Evolutionary conservation across 768 basidiomycete genomes (phyloP).

Genomic region (Infundibulicybe gibba): DNA sequence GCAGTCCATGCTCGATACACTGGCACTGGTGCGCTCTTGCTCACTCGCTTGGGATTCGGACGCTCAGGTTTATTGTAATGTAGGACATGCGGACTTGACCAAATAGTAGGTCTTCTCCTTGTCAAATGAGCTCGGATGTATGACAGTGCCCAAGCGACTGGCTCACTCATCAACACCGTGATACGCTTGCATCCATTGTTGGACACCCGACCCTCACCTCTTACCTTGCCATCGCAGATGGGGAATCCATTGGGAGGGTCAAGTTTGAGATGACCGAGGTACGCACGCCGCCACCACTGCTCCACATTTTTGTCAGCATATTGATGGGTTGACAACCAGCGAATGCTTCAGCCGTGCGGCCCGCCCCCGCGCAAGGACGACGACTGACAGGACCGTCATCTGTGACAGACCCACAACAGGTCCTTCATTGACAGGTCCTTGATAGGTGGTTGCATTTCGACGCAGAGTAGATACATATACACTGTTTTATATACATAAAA

Average conservation of each 20-base stretch:
- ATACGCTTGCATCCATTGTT: constrained; percentile 89
- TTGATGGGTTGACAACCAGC: constrained; percentile 36
- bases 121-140: constrained; percentile 4
- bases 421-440: too few relatives aligned
- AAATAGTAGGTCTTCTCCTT: constrained; percentile 70
- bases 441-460: too few relatives aligned
- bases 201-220: constrained; percentile 86
- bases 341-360: constrained; percentile 94
- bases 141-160: constrained; percentile 67
- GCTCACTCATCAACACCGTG: constrained; percentile 96
- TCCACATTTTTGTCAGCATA: not conserved
- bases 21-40: constrained; percentile 71
- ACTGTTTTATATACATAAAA: too few relatives aligned
- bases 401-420: too few relatives aligned
- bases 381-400: constrained; percentile 37
- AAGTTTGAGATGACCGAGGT: constrained; percentile 98
- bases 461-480: too few relatives aligned
- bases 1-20: constrained; percentile 94
- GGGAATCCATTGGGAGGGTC: constrained; percentile 83
- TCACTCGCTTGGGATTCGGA: not conserved
- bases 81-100: constrained; percentile 93
- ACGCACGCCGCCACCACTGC: constrained; percentile 9
- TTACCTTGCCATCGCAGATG: constrained; percentile 91
- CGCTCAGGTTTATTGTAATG: not conserved
- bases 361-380: constrained; percentile 91